phyloP scores from a whole-genome alignment of 768 basidiomycete species.

The Nidularia sp. region DNA sequence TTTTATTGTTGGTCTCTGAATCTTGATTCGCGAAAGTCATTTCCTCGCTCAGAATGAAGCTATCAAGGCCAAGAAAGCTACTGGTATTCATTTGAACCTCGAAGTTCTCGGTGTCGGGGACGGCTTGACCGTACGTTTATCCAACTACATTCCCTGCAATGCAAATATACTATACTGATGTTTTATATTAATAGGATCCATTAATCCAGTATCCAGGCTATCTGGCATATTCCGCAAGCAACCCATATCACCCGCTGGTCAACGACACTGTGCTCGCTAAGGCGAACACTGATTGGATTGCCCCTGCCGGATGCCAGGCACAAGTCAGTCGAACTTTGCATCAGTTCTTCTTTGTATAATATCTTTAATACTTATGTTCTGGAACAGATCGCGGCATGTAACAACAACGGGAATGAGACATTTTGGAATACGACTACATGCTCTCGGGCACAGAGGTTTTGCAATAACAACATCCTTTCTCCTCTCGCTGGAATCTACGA shows the following conservation, averaged over 20 bases:
- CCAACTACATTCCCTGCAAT: too few species aligned
- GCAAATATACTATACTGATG: too few species aligned
- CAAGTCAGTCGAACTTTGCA: conserved; percentile 24
- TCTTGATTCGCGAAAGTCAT: conserved; percentile 21
- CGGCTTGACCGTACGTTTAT: conserved; percentile 47
- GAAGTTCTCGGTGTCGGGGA: conserved; percentile 61
- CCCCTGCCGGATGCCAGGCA: conserved; percentile 44
- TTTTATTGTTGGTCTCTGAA: neutral
- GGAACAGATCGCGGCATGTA: conserved; percentile 47
- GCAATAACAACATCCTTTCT: conserved; percentile 51
- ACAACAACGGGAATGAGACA: conserved; percentile 37
- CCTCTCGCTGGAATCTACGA: conserved; percentile 54
- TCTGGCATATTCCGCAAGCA: conserved; percentile 47
- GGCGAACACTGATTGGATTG: conserved; percentile 39
- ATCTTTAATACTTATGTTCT: neutral
- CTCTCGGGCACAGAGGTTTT: conserved; percentile 51
- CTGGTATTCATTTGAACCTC: conserved; percentile 49
- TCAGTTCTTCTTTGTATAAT: neutral
- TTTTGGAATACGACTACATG: conserved; percentile 29
- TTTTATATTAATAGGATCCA: conserved; percentile 22
- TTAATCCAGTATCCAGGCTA: conserved; percentile 57
- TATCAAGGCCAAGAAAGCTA: conserved; percentile 39
- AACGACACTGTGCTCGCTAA: conserved; percentile 30
- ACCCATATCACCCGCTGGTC: conserved; percentile 55
- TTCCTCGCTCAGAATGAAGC: conserved; percentile 58